Percentiles rank a stretch among this genome's conserved stretches.
Evolutionary conservation across 2,329 filamentous ascomycete genomes (phyloP).

Genomic region (Chaetomium olivaceum): DNA sequence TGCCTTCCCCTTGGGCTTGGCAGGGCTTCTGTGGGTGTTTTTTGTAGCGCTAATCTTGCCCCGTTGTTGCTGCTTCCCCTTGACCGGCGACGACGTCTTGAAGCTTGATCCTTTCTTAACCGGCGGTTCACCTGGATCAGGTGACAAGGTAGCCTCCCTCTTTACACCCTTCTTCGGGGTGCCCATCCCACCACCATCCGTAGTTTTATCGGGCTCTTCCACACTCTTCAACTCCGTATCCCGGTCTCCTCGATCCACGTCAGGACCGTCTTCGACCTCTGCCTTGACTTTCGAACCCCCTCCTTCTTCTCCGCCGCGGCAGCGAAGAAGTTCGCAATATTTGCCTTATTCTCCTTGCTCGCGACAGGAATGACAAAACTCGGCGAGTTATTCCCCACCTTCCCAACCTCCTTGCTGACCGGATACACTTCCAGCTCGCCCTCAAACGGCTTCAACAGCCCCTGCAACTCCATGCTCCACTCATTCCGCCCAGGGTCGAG

Average conservation of each 20-base stretch:
- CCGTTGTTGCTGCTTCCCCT: slow-evolving; percentile 24
- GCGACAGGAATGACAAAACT: slow-evolving; percentile 79
- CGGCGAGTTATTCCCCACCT: slow-evolving; percentile 88
- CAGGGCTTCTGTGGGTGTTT: slow-evolving; percentile 46
- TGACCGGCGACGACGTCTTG: slow-evolving; percentile 23
- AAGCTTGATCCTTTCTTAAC: slow-evolving; percentile 29
- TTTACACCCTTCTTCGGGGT: slow-evolving; percentile 25
- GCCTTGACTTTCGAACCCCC: slow-evolving; percentile 35
- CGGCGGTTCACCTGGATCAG: slow-evolving; percentile 29
- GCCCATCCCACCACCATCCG: slow-evolving; percentile 35
- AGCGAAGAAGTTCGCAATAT: slow-evolving; percentile 91
- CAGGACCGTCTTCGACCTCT: slow-evolving; percentile 40
- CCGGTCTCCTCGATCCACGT: slow-evolving; percentile 29
- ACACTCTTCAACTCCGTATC: slow-evolving; percentile 31
- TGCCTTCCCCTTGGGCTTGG: slow-evolving; percentile 33
- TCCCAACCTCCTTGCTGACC: slow-evolving; percentile 86
- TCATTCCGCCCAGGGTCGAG: slow-evolving; percentile 69
- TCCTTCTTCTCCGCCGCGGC: slow-evolving; percentile 50
- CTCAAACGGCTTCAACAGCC: slow-evolving; percentile 73
- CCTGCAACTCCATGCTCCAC: slow-evolving; percentile 79
- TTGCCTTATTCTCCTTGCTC: slow-evolving; percentile 85
- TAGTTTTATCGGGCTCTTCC: slow-evolving; percentile 25
- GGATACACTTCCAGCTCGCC: slow-evolving; percentile 83
- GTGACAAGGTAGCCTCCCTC: slow-evolving; percentile 25
- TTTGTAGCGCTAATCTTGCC: slow-evolving; percentile 36